Conservation (phyloP, 1,284 basidiomycete genomes). For the Heterobasidion irregulare region DNA sequence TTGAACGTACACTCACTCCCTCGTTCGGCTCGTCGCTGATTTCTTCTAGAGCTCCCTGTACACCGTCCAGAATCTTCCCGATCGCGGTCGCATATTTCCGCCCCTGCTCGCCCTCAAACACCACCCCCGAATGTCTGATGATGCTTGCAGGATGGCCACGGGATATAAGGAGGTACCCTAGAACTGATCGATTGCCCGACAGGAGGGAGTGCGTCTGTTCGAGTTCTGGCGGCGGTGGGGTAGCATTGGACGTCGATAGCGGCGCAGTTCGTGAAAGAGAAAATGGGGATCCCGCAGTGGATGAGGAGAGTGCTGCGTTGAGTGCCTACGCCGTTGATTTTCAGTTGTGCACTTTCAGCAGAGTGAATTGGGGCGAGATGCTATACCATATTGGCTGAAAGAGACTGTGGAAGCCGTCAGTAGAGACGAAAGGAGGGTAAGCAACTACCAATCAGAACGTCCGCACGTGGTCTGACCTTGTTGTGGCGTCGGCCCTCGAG, state of each 20-base stretch:
- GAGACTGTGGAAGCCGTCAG: neutral
- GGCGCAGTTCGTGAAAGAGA: neutral
- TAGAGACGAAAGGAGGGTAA: neutral
- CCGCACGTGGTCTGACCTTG: neutral
- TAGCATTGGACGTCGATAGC: conserved; percentile 3
- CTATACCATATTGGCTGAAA: neutral
- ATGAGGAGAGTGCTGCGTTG: neutral
- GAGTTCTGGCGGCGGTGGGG: conserved; percentile 53
- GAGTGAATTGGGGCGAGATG: neutral
- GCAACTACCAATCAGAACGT: neutral
- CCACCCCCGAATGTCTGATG: conserved; percentile 74
- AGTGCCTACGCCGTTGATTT: neutral
- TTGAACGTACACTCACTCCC: conserved; percentile 29
- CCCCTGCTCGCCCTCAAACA: conserved; percentile 85
- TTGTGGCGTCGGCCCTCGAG: neutral
- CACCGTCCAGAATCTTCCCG: conserved; percentile 71
- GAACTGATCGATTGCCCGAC: conserved; percentile 76
- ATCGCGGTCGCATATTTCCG: conserved; percentile 72
- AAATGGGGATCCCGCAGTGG: neutral
- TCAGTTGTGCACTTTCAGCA: neutral
- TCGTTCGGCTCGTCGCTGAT: conserved; percentile 51
- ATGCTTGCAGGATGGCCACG: conserved; percentile 59
- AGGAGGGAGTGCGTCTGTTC: conserved; percentile 74
- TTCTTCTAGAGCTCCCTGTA: conserved; percentile 66
- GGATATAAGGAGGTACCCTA: conserved; percentile 82